These are phyloP conservation scores for Fomitopsis pinicola DNA, from an alignment of 1,284 basidiomycete species.

Conservation along the genomic window DNA sequence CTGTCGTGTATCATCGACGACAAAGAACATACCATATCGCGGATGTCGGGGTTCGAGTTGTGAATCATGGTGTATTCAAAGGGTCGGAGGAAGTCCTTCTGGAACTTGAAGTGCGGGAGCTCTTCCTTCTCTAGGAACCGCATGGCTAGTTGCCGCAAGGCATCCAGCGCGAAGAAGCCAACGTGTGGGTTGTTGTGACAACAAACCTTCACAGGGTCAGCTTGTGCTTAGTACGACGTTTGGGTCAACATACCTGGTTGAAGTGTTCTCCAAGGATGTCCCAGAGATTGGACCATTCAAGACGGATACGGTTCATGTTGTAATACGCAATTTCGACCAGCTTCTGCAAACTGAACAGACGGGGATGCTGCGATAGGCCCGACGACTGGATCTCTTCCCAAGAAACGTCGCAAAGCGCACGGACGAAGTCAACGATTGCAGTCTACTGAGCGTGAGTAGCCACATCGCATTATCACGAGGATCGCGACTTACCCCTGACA, in stretches of 20 bases:
- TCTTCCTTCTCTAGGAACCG: conserved; percentile 99
- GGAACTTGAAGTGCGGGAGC: conserved; percentile 97
- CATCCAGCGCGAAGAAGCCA: conserved; percentile 95
- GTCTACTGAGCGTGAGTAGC: conserved; percentile 45
- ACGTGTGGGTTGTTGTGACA: conserved; percentile 98
- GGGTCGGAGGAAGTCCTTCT: conserved; percentile 98
- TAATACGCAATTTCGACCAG: conserved; percentile 99
- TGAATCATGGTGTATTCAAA: conserved; percentile 99
- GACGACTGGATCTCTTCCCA: conserved; percentile 99
- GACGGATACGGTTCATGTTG: conserved; percentile 97
- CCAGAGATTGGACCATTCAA: conserved; percentile 99
- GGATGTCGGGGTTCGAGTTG: conserved; percentile 91
- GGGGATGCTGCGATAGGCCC: conserved; percentile 87
- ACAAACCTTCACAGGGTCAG: conserved; percentile 66
- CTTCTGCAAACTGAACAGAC: conserved; percentile 97
- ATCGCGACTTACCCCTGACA: conserved; percentile 76
- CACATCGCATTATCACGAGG: conserved; percentile 6
- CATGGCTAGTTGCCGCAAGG: conserved; percentile 97
- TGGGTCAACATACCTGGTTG: conserved; percentile 71
- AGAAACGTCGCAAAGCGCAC: conserved; percentile 93
- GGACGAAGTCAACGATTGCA: conserved; percentile 98
- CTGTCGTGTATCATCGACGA: background rate
- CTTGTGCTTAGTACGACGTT: background rate
- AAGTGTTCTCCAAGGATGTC: conserved; percentile 98
- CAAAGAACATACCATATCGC: conserved; percentile 79